A percentile compares a stretch with the other conserved stretches of the same genome.
Conservation (phyloP, 352 stramenopile genomes). For the Phytophthora macrochlamydospora region DNA sequence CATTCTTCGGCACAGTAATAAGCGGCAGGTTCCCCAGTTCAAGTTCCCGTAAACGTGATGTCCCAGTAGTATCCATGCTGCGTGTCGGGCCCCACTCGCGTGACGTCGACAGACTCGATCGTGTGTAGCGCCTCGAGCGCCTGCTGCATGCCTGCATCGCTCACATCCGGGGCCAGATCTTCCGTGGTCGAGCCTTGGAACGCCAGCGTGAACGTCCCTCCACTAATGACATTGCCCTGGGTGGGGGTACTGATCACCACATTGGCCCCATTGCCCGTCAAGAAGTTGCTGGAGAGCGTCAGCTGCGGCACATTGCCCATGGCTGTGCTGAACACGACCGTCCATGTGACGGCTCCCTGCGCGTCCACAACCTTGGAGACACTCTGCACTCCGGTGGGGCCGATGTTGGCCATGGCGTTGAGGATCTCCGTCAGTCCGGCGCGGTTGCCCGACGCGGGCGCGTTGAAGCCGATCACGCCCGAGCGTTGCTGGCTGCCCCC, state of each 20-base stretch:
- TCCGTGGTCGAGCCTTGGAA: conserved; percentile 90
- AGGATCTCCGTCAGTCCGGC: conserved; percentile 72
- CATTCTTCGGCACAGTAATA: conserved; percentile 52
- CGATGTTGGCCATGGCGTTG: conserved; percentile 83
- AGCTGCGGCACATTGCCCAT: conserved; percentile 73
- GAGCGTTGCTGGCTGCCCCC: conserved; percentile 93
- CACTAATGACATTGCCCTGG: conserved; percentile 69
- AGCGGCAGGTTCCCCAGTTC: conserved; percentile 65
- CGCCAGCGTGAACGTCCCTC: conserved; percentile 91
- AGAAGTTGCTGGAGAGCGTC: conserved; percentile 65
- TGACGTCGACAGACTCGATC: conserved; percentile 70
- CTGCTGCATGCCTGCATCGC: conserved; percentile 64
- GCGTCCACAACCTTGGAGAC: conserved; percentile 72
- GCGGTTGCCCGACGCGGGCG: conserved; percentile 50
- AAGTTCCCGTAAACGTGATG: conserved; percentile 77
- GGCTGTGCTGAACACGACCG: conserved; percentile 77
- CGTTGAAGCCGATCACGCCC: conserved; percentile 91
- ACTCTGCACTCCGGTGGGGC: conserved; percentile 49
- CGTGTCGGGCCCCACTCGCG: conserved; percentile 48
- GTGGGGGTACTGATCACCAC: conserved; percentile 65
- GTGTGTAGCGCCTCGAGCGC: conserved; percentile 60
- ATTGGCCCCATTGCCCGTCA: conserved; percentile 74
- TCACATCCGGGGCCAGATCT: conserved; percentile 85
- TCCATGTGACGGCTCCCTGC: conserved; percentile 92
- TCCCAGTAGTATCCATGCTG: conserved; percentile 78